Conservation (phyloP, 768 basidiomycete genomes). For the Macrocybe gigantea region DNA sequence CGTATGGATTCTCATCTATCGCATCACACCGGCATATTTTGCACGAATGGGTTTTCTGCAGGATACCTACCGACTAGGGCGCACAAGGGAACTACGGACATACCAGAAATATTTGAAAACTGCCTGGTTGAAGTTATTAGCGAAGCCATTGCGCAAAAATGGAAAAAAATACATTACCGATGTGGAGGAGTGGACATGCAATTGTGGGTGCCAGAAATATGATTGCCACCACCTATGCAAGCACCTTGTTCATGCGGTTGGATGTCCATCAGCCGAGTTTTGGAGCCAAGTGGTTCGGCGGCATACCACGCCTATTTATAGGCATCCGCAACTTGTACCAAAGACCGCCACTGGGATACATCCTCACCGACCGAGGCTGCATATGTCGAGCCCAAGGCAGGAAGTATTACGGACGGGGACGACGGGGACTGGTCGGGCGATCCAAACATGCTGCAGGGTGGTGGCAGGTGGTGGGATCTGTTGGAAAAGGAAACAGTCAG, state of each 20-base stretch:
- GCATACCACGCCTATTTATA: neutral
- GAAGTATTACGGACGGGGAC: neutral
- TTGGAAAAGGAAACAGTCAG: neutral
- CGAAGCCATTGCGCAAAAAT: neutral
- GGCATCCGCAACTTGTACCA: neutral
- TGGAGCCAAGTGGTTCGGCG: neutral
- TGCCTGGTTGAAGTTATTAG: neutral
- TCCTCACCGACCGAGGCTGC: neutral
- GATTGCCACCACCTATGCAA: slow-evolving; percentile 1
- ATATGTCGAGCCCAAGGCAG: neutral
- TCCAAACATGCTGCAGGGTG: neutral
- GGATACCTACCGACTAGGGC: neutral
- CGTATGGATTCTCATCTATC: no score
- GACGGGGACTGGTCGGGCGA: neutral
- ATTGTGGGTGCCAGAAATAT: slow-evolving; percentile 1
- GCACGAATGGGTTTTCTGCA: no score
- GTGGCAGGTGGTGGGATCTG: neutral
- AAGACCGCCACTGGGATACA: neutral
- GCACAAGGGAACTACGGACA: neutral
- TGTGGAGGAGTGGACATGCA: neutral
- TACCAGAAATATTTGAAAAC: slow-evolving; percentile 1
- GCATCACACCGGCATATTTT: no score
- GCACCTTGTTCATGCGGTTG: neutral
- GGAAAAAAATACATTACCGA: neutral
- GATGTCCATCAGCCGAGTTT: neutral